Conservation (phyloP, 1,139 yeast genomes). For the Wickerhamiella infanticola region DNA sequence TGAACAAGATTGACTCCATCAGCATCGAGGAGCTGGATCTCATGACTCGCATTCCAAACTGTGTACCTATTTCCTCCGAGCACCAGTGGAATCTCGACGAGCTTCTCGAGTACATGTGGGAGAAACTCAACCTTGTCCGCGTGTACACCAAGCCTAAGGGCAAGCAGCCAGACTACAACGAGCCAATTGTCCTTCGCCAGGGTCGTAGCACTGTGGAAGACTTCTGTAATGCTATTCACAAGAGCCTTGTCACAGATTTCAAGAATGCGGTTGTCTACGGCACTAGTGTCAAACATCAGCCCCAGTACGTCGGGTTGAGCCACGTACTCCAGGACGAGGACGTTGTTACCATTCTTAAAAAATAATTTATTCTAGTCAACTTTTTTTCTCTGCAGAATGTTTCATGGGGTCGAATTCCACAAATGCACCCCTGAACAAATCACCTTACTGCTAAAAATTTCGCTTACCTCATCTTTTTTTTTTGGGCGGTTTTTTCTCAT, state of each 20-base stretch:
- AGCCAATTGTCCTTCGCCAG: constrained; percentile 80
- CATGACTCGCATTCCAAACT: constrained; percentile 81
- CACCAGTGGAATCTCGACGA: constrained; percentile 96
- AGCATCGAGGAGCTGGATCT: constrained; percentile 86
- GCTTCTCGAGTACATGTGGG: constrained; percentile 90
- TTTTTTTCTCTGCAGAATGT: neutral
- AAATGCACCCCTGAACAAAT: too few species aligned
- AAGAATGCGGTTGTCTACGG: constrained; percentile 87
- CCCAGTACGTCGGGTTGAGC: constrained; percentile 83
- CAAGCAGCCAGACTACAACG: constrained; percentile 76
- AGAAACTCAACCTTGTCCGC: constrained; percentile 69
- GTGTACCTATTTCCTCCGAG: constrained; percentile 92
- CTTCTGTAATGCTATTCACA: constrained; percentile 93
- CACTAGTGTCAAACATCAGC: constrained; percentile 89
- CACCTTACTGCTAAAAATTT: too few species aligned
- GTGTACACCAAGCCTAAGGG: constrained; percentile 98
- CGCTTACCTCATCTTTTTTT: too few species aligned
- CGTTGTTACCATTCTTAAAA: constrained; percentile 87
- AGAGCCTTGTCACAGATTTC: constrained; percentile 82
- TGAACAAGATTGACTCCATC: constrained; percentile 90
- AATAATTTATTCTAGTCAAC: constrained; percentile 20
- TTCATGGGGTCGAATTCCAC: neutral
- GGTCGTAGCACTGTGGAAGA: constrained; percentile 82
- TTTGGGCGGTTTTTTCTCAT: too few species aligned
- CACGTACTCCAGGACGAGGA: constrained; percentile 87